Evolutionary conservation across 805 yeast genomes (phyloP), one percentile per base, ranked within the genome.

Genomic region (Metschnikowia orientalis): DNA sequence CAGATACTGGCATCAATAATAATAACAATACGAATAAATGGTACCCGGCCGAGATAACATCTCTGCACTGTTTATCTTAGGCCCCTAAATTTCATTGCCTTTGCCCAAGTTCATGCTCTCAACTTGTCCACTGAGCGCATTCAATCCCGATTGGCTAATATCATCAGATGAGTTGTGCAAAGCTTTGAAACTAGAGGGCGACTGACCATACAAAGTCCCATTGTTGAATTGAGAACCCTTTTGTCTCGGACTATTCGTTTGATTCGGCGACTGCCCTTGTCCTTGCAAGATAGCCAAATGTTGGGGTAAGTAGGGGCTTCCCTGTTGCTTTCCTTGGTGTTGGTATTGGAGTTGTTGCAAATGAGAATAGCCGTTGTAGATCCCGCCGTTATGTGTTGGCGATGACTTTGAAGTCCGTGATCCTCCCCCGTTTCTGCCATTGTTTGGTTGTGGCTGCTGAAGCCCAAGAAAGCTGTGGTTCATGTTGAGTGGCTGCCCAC

Each of bases 401-500:
- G 30, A 45, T 34, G 37, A 31, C 2, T 37, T 23, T 14, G 37
- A 26, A 2, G 40, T 23, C n/a, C 25, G 15, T 4, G 37, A 23
- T 22, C 40, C 33, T n/a, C 18, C 15, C 10, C 28, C 30, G 16
- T 38, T 40, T 16, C 44, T 30, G 8, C 26, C 32, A 15, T 52
- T 57, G 22, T 53, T 54, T 2, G 63, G 57, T 41, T 54, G 64
- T 6, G 63, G 61, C 40, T 56, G 64, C 34, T 61, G 67, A 35
- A 58, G 43, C 1, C 56, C 56, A 45, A 54, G 50, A 25, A 54
- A 56, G 15, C 45, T 50, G 36, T 49, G 54, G 45, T 44, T 56
- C 41, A 63, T 45, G 36, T 57, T 65, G 49, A 65, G 56, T 3
- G 71, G 67, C 41, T 66, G 71, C 5, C 71, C 71, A 34, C 68